Evolutionary conservation across 1,284 basidiomycete species (phyloP).

Genomic region (Pascua sp.): DNA sequence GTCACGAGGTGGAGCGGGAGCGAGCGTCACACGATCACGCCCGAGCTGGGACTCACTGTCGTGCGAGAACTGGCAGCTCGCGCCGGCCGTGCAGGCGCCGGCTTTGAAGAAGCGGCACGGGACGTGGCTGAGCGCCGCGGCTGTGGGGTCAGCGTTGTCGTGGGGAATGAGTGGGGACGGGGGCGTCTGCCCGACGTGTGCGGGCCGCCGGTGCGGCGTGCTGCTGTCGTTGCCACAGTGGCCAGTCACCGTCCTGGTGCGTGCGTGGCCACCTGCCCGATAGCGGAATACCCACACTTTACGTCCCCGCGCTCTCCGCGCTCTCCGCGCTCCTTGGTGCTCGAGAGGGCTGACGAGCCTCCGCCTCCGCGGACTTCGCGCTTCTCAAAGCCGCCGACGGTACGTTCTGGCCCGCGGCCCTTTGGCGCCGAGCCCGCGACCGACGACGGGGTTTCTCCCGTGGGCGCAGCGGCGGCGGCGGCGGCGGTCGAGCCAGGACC

Average conservation of each 20-base stretch:
- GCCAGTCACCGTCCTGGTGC: not conserved
- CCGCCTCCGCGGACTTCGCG: slow-evolving; percentile 21
- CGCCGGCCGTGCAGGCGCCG: slow-evolving; percentile 86
- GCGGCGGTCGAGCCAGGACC: not conserved
- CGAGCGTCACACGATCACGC: not conserved
- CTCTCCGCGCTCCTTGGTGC: slow-evolving; percentile 12
- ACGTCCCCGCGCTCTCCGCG: slow-evolving; percentile 9
- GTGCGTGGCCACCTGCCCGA: not conserved
- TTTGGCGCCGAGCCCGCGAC: slow-evolving; percentile 6
- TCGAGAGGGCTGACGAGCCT: slow-evolving; percentile 13
- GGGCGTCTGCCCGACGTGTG: no score
- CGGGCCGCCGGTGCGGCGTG: no score
- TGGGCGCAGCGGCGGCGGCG: not conserved
- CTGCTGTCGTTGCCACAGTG: no score
- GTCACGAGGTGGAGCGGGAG: no score
- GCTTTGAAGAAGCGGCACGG: slow-evolving; percentile 98
- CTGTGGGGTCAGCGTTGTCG: not conserved
- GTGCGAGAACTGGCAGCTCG: slow-evolving; percentile 95
- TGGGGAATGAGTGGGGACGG: no score
- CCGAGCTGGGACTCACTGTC: slow-evolving; percentile 28
- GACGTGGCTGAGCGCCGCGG: slow-evolving; percentile 72
- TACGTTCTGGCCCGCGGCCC: slow-evolving; percentile 26
- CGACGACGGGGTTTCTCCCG: no score
- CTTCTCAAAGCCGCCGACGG: slow-evolving; percentile 38
- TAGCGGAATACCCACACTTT: slow-evolving; percentile 6